A percentile compares a stretch with the other conserved stretches of the same genome.
Conservation (phyloP, 148 eudicot genomes). For the Amaranthus hypochondriacus region DNA sequence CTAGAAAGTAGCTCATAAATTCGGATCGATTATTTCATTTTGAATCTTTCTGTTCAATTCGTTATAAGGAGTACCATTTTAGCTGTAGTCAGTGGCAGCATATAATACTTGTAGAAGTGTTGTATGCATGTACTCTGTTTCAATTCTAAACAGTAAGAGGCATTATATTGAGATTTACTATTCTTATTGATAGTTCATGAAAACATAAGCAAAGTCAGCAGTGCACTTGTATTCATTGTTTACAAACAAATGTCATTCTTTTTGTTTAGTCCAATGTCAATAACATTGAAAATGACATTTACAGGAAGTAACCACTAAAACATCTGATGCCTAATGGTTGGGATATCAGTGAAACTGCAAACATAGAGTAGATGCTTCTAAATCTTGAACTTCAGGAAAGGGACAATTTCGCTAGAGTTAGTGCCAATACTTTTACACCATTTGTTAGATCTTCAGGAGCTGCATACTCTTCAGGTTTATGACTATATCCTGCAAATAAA, state of each 20-base stretch:
- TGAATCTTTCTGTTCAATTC: conserved; percentile 25
- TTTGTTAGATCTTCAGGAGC: conserved; percentile 57
- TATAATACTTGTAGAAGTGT: conserved; percentile 4
- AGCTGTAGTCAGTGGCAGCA: conserved; percentile 13
- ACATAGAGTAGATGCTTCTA: not conserved
- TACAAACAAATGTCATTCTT: not conserved
- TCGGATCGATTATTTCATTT: conserved; percentile 10
- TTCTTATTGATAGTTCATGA: not conserved
- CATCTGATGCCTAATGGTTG: not conserved
- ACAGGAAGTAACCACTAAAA: not conserved
- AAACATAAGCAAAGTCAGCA: not conserved
- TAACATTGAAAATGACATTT: conserved; percentile 7
- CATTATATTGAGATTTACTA: conserved; percentile 16
- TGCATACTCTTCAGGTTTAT: conserved; percentile 88
- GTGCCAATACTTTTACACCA: conserved; percentile 81
- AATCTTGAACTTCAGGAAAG: conserved; percentile 26
- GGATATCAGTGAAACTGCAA: not conserved
- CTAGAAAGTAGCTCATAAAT: conserved; percentile 11
- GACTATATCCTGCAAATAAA: conserved; percentile 79
- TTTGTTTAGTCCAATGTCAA: not conserved
- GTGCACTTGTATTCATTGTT: not conserved
- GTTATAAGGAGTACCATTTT: conserved; percentile 13
- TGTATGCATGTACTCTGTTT: conserved; percentile 13
- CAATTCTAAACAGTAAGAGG: conserved; percentile 16
- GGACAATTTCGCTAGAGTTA: conserved; percentile 72